phyloP scores from a whole-genome alignment of 2,329 filamentous ascomycete genomes.

The Rhinocladiella mackenziei region DNA sequence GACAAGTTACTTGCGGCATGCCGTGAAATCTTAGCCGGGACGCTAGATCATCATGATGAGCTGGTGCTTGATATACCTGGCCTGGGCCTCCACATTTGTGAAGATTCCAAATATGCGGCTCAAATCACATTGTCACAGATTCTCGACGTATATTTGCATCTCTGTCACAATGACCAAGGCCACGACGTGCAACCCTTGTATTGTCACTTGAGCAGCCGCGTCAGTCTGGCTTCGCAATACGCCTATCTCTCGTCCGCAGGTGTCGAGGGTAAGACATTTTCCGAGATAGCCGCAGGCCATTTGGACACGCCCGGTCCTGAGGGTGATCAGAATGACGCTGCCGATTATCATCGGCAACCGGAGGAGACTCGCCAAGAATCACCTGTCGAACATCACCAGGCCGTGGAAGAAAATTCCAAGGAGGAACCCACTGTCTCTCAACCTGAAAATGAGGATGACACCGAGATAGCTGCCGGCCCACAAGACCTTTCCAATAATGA shows the following conservation, averaged over 20 bases:
- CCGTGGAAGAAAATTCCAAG: not conserved
- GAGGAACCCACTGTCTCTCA: not conserved
- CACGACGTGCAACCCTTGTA: constrained; percentile 54
- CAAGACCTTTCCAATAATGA: not conserved
- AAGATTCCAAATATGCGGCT: constrained; percentile 50
- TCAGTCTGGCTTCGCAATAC: constrained; percentile 52
- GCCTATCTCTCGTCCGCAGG: constrained; percentile 51
- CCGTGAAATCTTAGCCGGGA: constrained; percentile 49
- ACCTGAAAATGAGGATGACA: not conserved
- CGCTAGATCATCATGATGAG: constrained; percentile 55
- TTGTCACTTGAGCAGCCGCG: constrained; percentile 52
- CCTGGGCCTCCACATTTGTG: constrained; percentile 54
- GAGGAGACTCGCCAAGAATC: constrained; percentile 3
- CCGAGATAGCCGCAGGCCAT: constrained; percentile 39
- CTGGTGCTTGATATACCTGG: constrained; percentile 54
- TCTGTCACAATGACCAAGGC: constrained; percentile 57
- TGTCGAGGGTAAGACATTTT: constrained; percentile 55
- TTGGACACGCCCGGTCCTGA: constrained; percentile 18
- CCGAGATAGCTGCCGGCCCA: not conserved
- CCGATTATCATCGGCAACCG: constrained; percentile 3
- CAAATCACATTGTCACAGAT: constrained; percentile 54
- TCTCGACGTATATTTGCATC: constrained; percentile 55
- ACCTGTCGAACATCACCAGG: not conserved
- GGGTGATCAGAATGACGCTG: constrained; percentile 2
- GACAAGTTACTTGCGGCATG: constrained; percentile 55